Evolutionary conservation across 1,139 yeast genomes (phyloP), one percentile per base, ranked within the genome.

Genomic region (Geotrichum cucujoidarum): DNA sequence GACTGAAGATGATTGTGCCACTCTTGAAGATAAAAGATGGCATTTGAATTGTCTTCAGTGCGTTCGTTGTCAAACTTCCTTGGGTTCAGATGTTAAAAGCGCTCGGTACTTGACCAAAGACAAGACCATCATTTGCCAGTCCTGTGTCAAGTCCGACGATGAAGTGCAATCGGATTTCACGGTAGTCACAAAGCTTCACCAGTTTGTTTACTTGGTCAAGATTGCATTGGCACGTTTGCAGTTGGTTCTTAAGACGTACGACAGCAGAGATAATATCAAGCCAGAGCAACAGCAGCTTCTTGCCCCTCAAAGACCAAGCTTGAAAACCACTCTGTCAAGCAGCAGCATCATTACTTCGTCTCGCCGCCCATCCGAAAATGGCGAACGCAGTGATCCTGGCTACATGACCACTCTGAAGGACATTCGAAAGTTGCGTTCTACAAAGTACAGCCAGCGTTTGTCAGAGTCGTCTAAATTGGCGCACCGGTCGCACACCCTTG

Each of bases 191-290:
- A 83, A 81, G 53, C 73, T 88, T 44, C 66, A 78, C 18, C 97
- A 92, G 65, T 76, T 88, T 61, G 73, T 83, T 22, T 88, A 80
- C 62, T 69, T 92, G 44, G 70, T 90, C 55, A 84, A 86, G 59
- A 89, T 92, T 56, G 97, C 97, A 0, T 72, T 89, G 43, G 78
- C 83, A 5, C 74, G 97, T 51, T 83, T 95, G 2, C 80, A 78
- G 57, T 75, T 81, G 20, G 89, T 84, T 0, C 79, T 87, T 77
- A 73, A 72, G 30, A 68, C 70, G 18, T 56, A 55, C 39, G 75
- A 73, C 53, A 57, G 63, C 1, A 48, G 62, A 8, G 63, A 62
- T 37, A 43, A 43, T 20, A 39, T 43, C 14, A 37, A 35, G 4
- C 30, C 30, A 5, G 27, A 31, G 24, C n/a, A n/a, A n/a, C 6